Percentiles rank a stretch among this genome's conserved stretches.
These are phyloP conservation scores for Madurella mycetomatis DNA, from an alignment of 2,329 filamentous ascomycete genomes.

Conservation along the genomic window DNA sequence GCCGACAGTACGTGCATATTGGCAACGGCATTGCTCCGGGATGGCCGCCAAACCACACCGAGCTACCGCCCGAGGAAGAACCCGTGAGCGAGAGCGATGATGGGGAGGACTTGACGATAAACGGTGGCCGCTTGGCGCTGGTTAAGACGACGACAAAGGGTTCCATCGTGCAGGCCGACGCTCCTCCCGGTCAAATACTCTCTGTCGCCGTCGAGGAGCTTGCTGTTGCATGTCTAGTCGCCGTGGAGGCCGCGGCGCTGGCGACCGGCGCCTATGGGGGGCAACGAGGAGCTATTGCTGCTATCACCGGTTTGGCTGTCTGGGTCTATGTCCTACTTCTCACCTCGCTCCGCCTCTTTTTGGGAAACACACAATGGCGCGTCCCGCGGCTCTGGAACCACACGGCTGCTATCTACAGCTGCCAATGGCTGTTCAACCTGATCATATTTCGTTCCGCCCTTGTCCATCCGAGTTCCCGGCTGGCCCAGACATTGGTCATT, in stretches of 20 bases:
- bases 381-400: conserved; percentile 85
- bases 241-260: conserved; percentile 62
- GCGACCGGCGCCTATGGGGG: conserved; percentile 55
- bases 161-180: conserved; percentile 67
- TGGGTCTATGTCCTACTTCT: conserved; percentile 81
- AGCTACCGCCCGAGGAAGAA: conserved; percentile 45
- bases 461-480: conserved; percentile 65
- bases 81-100: conserved; percentile 48
- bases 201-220: conserved; percentile 71
- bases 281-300: conserved; percentile 55
- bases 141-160: conserved; percentile 58
- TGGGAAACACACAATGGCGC: conserved; percentile 59
- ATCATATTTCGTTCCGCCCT: conserved; percentile 80
- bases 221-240: conserved; percentile 67
- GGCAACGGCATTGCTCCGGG: conserved; percentile 39
- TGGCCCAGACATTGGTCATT: conserved; percentile 62
- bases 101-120: conserved; percentile 56
- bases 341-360: conserved; percentile 65
- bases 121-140: conserved; percentile 53
- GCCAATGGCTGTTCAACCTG: conserved; percentile 74
- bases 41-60: conserved; percentile 45
- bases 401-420: conserved; percentile 76
- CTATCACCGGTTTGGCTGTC: conserved; percentile 62
- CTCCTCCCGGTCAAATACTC: conserved; percentile 66
- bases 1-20: conserved; percentile 53